These are phyloP conservation scores for Gossypium schwendimanii DNA, from an alignment of 441 rosid genomes.

Conservation along the genomic window DNA sequence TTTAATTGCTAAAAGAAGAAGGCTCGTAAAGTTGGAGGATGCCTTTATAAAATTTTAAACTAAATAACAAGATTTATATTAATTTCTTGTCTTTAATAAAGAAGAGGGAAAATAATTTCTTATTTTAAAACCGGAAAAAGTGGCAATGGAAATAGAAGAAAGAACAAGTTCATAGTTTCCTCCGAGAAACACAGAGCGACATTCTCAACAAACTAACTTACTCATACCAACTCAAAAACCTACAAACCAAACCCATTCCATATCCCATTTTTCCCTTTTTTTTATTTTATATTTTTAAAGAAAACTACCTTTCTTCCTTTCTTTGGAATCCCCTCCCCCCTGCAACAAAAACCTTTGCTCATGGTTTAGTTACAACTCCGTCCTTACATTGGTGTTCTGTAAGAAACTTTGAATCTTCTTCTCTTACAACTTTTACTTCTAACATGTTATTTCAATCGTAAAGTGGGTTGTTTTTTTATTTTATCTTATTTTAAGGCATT, in stretches of 20 bases:
- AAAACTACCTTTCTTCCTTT: not conserved
- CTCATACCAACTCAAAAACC: not conserved
- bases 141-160: not conserved
- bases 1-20: no score
- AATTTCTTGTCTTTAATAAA: no score
- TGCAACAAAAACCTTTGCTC: not conserved
- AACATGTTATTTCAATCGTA: not conserved
- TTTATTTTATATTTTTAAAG: not conserved
- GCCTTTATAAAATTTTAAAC: no score
- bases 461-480: not conserved
- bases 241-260: not conserved
- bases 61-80: no score
- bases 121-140: not conserved
- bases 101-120: not conserved
- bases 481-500: not conserved
- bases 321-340: not conserved
- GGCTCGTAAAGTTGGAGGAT: no score
- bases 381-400: not conserved
- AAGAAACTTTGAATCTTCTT: not conserved
- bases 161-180: not conserved
- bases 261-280: no score
- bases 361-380: not conserved
- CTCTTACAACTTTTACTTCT: not conserved
- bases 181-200: constrained; percentile 4
- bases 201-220: not conserved